Conservation (phyloP, 495 filamentous ascomycete genomes). For the Annulohypoxylon bovei region DNA sequence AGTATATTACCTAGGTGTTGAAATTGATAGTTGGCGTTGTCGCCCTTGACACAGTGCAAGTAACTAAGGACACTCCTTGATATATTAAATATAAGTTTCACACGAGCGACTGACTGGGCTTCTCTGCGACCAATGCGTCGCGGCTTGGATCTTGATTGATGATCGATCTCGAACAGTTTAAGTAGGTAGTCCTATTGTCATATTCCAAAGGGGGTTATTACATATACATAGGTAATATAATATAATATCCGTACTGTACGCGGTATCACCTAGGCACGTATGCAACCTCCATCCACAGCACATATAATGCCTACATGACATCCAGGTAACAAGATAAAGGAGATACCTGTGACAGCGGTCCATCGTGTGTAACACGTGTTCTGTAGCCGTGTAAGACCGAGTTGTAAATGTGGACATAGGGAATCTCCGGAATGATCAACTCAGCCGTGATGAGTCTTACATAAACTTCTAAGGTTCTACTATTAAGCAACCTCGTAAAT, state of each 20-base stretch:
- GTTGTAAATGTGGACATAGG: constrained; percentile 8
- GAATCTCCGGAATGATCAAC: constrained; percentile 6
- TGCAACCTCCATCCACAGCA: not conserved
- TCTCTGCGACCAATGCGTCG: constrained; percentile 22
- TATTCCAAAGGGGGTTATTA: constrained; percentile 18
- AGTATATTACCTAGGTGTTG: not conserved
- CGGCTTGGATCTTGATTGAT: constrained; percentile 39
- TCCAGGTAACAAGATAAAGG: constrained; percentile 13
- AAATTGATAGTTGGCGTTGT: constrained; percentile 8
- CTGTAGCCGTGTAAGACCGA: not conserved
- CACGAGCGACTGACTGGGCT: not conserved
- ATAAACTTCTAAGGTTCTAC: not conserved
- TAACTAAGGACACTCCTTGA: not conserved
- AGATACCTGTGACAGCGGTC: constrained; percentile 9
- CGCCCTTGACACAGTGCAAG: constrained; percentile 12
- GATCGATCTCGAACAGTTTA: constrained; percentile 40
- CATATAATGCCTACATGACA: not conserved
- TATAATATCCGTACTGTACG: constrained; percentile 7
- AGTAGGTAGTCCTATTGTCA: not conserved
- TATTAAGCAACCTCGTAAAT: not conserved
- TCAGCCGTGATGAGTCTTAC: constrained; percentile 8
- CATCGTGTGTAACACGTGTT: constrained; percentile 6
- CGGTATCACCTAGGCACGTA: constrained; percentile 1
- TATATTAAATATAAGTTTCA: constrained; percentile 14
- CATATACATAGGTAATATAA: not conserved